These are phyloP conservation scores for Arthrobotrys iridis DNA, from an alignment of 2,329 filamentous ascomycete genomes.

Conservation along the genomic window DNA sequence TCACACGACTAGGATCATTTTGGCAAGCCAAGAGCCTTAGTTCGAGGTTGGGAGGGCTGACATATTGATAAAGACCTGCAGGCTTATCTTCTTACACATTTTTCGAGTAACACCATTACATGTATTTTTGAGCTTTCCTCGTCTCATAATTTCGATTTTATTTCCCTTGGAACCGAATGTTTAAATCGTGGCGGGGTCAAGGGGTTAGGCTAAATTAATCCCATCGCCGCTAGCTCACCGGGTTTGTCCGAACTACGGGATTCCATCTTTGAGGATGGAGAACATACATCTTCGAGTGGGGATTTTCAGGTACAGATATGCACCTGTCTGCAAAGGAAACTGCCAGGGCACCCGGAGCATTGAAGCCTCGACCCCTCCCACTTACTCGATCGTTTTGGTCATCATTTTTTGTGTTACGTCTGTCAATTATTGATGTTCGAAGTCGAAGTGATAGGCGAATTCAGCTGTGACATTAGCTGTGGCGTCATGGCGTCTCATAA, in stretches of 20 bases:
- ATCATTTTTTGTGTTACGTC: conserved; percentile 31
- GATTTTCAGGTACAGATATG: conserved; percentile 44
- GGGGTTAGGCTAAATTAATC: conserved; percentile 41
- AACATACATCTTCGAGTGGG: conserved; percentile 16
- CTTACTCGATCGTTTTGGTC: conserved; percentile 47
- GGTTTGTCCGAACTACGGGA: conserved; percentile 34
- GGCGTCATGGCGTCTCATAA: conserved; percentile 23
- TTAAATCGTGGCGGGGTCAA: conserved; percentile 39
- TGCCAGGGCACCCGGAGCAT: conserved; percentile 15
- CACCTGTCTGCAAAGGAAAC: conserved; percentile 4
- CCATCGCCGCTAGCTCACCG: conserved; percentile 6
- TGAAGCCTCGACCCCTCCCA: conserved; percentile 25
- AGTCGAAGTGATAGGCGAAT: not conserved
- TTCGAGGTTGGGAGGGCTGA: conserved; percentile 9
- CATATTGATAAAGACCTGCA: conserved; percentile 11
- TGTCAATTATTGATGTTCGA: conserved; percentile 18
- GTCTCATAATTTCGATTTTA: not conserved
- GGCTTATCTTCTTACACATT: conserved; percentile 36
- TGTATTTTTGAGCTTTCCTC: not conserved
- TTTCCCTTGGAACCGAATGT: conserved; percentile 38
- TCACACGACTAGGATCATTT: conserved; percentile 42
- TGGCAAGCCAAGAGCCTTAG: conserved; percentile 8
- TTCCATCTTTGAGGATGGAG: conserved; percentile 5
- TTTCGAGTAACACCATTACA: not conserved
- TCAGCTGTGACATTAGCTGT: conserved; percentile 6